These are phyloP conservation scores for Castanospermum australe DNA, from an alignment of 306 rosid species.

Conservation along the genomic window DNA sequence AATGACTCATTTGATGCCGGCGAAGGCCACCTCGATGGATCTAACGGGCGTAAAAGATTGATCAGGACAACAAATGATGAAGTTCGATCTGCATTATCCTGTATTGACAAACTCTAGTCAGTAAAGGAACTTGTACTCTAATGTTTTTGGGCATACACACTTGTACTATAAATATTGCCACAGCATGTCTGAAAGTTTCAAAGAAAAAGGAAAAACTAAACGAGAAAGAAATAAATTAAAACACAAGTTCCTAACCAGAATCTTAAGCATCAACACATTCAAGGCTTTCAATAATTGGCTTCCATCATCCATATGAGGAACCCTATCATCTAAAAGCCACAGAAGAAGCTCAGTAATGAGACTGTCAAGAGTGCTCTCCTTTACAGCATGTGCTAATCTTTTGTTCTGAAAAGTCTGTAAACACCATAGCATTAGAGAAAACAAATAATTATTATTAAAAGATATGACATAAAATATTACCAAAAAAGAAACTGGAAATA, in stretches of 20 bases:
- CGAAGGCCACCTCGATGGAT: constrained; percentile 98
- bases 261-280: constrained; percentile 97
- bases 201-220: background rate
- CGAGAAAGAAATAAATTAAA: background rate
- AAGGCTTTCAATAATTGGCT: constrained; percentile 96
- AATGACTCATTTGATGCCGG: constrained; percentile 82
- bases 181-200: background rate
- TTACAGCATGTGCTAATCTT: constrained; percentile 89
- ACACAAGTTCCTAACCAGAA: constrained; percentile 56
- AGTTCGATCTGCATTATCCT: constrained; percentile 99
- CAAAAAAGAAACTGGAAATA: background rate
- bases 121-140: background rate
- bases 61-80: constrained; percentile 94
- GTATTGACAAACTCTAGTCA: constrained; percentile 33
- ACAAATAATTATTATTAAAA: constrained; percentile 1
- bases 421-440: background rate
- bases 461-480: background rate
- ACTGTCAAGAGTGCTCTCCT: constrained; percentile 90
- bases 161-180: background rate
- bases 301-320: constrained; percentile 99
- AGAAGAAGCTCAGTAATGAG: constrained; percentile 94
- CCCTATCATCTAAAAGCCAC: constrained; percentile 99
- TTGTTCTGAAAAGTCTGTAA: constrained; percentile 93
- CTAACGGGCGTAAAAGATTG: constrained; percentile 85
- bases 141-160: background rate